A percentile compares a stretch with the other conserved stretches of the same genome.
These are phyloP conservation scores for Chrysosporium keratinophilum DNA, from an alignment of 2,329 filamentous ascomycete species.

Conservation along the genomic window DNA sequence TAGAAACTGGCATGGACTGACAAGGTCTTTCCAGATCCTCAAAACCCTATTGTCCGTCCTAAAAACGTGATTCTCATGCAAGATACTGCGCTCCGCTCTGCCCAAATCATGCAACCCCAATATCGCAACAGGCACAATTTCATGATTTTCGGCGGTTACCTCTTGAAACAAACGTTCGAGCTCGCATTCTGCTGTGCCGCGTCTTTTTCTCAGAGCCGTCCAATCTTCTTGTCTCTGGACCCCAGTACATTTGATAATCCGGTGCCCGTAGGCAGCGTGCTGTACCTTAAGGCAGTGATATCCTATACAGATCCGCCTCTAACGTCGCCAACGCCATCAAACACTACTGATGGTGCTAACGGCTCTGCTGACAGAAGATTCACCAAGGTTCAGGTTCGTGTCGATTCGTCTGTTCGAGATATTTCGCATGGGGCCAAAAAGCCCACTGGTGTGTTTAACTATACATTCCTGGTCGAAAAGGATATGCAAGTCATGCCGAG, in stretches of 20 bases:
- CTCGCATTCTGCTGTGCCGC: conserved; percentile 66
- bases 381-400: conserved; percentile 58
- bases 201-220: conserved; percentile 57
- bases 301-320: conserved; percentile 56
- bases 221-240: conserved; percentile 62
- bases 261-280: conserved; percentile 62
- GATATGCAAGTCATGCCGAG: conserved; percentile 57
- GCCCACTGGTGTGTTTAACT: conserved; percentile 65
- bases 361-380: conserved; percentile 33
- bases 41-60: conserved; percentile 37
- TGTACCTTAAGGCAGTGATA: conserved; percentile 62
- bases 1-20: not conserved
- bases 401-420: conserved; percentile 61
- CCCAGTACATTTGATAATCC: conserved; percentile 66
- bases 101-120: conserved; percentile 66
- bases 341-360: conserved; percentile 24
- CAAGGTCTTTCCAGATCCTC: not conserved
- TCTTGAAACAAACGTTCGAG: conserved; percentile 65
- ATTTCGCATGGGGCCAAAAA: conserved; percentile 59
- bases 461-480: conserved; percentile 58
- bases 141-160: conserved; percentile 69
- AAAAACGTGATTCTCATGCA: conserved; percentile 53
- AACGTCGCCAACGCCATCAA: conserved; percentile 17
- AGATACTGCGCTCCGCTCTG: conserved; percentile 52
- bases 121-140: conserved; percentile 60